These are phyloP conservation scores for Rhodotorula paludigena DNA, from an alignment of 768 basidiomycete genomes.

Conservation along the genomic window DNA sequence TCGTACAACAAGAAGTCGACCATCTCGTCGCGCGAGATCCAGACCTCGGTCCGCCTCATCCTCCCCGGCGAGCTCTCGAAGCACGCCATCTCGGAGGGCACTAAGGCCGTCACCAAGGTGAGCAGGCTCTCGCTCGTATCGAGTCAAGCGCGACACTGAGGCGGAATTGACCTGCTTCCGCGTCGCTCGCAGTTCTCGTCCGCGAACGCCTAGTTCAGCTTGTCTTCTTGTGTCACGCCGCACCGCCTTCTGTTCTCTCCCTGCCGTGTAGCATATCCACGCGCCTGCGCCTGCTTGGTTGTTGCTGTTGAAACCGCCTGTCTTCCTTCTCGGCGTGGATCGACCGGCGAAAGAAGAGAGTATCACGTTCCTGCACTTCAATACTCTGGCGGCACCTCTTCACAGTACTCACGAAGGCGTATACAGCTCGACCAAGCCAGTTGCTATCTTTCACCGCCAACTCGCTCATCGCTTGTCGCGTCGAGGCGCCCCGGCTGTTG, in stretches of 20 bases:
- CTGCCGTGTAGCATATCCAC: neutral
- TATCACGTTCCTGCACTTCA: neutral
- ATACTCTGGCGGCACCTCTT: too few relatives aligned
- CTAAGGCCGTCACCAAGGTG: slow-evolving; percentile 73
- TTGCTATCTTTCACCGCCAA: neutral
- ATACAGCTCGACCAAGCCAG: neutral
- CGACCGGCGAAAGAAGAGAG: neutral
- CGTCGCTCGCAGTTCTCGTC: neutral
- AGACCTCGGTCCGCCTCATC: slow-evolving; percentile 92
- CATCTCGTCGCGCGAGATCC: slow-evolving; percentile 96
- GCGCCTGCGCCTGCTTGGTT: too few relatives aligned
- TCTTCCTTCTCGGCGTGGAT: too few relatives aligned
- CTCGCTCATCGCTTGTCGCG: neutral
- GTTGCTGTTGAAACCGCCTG: too few relatives aligned
- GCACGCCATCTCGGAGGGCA: slow-evolving; percentile 90
- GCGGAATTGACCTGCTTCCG: neutral
- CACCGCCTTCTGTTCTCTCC: neutral
- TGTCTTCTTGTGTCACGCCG: too few relatives aligned
- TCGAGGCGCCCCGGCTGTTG: neutral
- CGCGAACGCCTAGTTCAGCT: neutral
- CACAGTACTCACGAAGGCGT: too few relatives aligned
- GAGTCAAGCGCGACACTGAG: too few relatives aligned
- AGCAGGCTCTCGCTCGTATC: neutral
- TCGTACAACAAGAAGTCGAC: slow-evolving; percentile 98
- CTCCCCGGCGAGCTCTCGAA: slow-evolving; percentile 86